Evolutionary conservation across 2,329 filamentous ascomycete species (phyloP), one percentile per base, ranked within the genome.

Genomic region (Aspergillus fumigatus): DNA sequence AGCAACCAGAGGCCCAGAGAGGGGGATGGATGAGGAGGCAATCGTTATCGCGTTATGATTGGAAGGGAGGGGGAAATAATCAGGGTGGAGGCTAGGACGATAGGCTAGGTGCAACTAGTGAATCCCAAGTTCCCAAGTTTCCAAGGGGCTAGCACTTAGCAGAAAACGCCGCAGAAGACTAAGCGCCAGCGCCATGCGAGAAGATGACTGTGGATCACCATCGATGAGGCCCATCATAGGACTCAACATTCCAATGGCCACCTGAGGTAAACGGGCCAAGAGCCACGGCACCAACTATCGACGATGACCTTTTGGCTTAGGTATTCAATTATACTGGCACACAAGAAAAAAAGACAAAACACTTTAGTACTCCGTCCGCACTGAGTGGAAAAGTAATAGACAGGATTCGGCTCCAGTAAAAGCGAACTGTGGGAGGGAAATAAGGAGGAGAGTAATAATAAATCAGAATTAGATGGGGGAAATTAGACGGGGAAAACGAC

Each of bases 31-130:
- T 57, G 57, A 57, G 52, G 52, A 52, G 49, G 54, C 41, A 47
- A 38, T 38, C 14, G 17, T 38, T 38, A 38, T 17, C 32, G 6
- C 14, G n/a, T 38, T 38, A 38, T 38, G 32, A 38, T 38, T 38
- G 32, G 32, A 38, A 38, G 14, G 32, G 32, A 38, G 35, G 23
- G 47, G 10, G 23, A 17, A 25, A 51, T 51, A 25, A 17, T 51
- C 8, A 2, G 19, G 27, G 32, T 43, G 35, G 27, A 41, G 40
- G 40, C 35, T 47, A 47, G 43, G 19, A 21, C 21, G 52, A 54
- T 53, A 53, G 53, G 56, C 50, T 57, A 60, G 60, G 56, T 57
- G 55, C 62, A 57, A 62, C 62, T 64, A 65, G 61, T 61, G 61
- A 63, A 62, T 60, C 62, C 62, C 62, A 29, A 29, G 27, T 35